phyloP scores from a whole-genome alignment of 768 basidiomycete species.

The Termitomyces titanicus region DNA sequence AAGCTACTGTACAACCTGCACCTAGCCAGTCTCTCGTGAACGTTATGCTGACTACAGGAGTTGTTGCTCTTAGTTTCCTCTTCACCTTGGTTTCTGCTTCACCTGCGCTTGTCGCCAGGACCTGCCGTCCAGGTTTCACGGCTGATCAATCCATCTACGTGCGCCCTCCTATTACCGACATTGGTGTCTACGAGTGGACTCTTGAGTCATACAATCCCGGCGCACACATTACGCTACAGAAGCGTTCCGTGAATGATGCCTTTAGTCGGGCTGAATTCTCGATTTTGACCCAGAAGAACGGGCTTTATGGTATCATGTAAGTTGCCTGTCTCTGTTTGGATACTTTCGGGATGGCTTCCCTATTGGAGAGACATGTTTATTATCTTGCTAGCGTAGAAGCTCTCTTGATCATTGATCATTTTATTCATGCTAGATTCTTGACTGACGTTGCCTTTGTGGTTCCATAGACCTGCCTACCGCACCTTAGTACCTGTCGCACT shows the following conservation, averaged over 20 bases:
- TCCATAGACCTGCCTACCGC: conserved; percentile 4
- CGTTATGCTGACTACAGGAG: conserved; percentile 3
- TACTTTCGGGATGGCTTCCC: not conserved
- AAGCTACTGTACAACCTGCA: not conserved
- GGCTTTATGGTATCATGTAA: conserved; percentile 12
- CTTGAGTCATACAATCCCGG: conserved; percentile 6
- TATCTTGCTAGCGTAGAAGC: not conserved
- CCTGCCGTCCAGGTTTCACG: conserved; percentile 9
- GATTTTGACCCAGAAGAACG: conserved; percentile 10
- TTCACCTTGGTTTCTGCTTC: conserved; percentile 22
- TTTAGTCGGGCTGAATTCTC: conserved; percentile 8
- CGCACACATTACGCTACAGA: conserved; percentile 5
- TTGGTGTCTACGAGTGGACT: conserved; percentile 10
- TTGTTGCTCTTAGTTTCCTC: conserved; percentile 1
- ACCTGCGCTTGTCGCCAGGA: conserved; percentile 11
- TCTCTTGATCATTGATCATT: too few relatives aligned
- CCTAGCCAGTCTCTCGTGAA: not conserved
- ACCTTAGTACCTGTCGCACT: conserved; percentile 5
- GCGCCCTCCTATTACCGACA: conserved; percentile 6
- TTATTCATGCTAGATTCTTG: not conserved
- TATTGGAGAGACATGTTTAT: not conserved
- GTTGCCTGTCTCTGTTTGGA: not conserved
- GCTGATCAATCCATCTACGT: conserved; percentile 12
- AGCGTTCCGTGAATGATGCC: not conserved
- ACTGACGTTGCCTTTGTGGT: not conserved